These are phyloP conservation scores for Globisporangium cystogenes DNA, from an alignment of 352 stramenopile genomes.

Conservation along the genomic window DNA sequence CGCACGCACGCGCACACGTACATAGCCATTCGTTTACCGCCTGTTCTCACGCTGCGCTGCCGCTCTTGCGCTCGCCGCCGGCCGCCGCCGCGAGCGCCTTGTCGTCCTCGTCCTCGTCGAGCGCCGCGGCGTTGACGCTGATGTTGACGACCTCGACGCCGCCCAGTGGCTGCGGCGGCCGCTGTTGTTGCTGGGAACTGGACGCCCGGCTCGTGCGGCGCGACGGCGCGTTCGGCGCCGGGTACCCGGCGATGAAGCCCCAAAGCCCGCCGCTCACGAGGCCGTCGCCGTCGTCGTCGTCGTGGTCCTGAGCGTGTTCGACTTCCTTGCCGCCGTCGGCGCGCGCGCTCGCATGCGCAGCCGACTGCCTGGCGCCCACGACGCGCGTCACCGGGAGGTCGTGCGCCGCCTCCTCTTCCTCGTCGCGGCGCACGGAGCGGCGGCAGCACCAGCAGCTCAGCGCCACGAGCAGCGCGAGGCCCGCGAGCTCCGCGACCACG, in stretches of 20 bases:
- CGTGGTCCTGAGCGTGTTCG: not conserved
- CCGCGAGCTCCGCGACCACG: slow-evolving; percentile 5
- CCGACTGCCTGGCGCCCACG: not conserved
- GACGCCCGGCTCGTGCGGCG: not conserved
- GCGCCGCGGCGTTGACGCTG: slow-evolving; percentile 1
- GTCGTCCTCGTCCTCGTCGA: slow-evolving; percentile 3
- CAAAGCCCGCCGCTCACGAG: slow-evolving; percentile 2
- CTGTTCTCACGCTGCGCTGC: slow-evolving; percentile 1
- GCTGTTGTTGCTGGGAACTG: not conserved
- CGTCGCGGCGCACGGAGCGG: not conserved
- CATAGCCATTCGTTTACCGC: not conserved
- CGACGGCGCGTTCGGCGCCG: not conserved
- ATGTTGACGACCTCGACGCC: slow-evolving; percentile 7
- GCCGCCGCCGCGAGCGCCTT: not conserved
- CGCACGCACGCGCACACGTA: not conserved
- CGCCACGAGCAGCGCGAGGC: not conserved
- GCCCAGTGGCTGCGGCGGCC: not conserved
- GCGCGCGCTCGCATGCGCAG: not conserved
- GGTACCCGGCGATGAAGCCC: slow-evolving; percentile 1
- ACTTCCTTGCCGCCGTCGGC: not conserved
- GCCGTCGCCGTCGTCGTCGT: not conserved
- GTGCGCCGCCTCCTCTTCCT: not conserved
- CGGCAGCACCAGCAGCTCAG: slow-evolving; percentile 7
- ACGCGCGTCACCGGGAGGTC: not conserved
- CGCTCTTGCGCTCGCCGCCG: slow-evolving; percentile 1